Evolutionary conservation across 306 rosid species (phyloP), one percentile per base, ranked within the genome.

Genomic region (Casuarina equisetifolia): DNA sequence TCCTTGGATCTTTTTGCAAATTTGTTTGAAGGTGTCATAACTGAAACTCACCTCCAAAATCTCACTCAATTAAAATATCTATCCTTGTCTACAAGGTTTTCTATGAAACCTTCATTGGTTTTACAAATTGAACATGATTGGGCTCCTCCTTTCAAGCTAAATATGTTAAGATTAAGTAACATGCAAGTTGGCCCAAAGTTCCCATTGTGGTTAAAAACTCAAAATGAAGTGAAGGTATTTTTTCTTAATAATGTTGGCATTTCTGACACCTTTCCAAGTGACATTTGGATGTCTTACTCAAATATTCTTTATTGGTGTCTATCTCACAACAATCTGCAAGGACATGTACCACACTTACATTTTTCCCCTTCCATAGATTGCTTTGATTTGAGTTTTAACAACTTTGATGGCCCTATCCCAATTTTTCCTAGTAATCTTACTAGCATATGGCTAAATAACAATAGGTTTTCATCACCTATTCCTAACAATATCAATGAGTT

Each of bases 261-360:
- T 59, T 15, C 58, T 5, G 76, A 40, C 9, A 51, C 72, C 67
- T 40, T 80, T 38, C 80, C 59, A 0, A 2, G 49, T 16, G 75
- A 79, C 75, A 74, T 80, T 80, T 74, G 39, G 67, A 51, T 11
- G 12, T 51, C 57, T 46, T 19, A 36, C 72, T 59, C 25, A 17
- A 80, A 46, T 69, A 69, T 70, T 0, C 38, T 3, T 42, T 80
- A 2, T 43, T 15, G 2, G 13, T 57, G 35, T 55, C 70, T 80
- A 0, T 36, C 76, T 69, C 70, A 69, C 12, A 80, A 80, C 75
- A 39, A 69, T n/a, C 35, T 80, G 25, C 48, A n/a, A 0, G 80
- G 84, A 6, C 69, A 36, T 36, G 80, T 62, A 3, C 80, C 84
- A 7, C 61, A 43, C 80, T 59, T 10, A 68, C 77, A 0, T 36